Evolutionary conservation across 2,329 filamentous ascomycete species (phyloP).

Genomic region (Trichoderma atrobrunneum): DNA sequence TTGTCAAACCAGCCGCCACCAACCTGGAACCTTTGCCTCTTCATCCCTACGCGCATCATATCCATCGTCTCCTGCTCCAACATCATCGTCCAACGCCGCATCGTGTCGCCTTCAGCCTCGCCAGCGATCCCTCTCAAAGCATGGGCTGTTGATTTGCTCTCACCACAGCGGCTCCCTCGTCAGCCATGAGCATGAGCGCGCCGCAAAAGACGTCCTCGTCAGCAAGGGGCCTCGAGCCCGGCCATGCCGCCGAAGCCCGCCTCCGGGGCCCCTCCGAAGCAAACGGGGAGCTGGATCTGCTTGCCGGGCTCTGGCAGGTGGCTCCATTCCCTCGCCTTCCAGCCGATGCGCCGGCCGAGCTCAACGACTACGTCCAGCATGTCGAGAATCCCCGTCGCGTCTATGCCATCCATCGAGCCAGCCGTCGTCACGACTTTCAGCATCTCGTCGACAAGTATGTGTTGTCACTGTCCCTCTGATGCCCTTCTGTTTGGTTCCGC

Average conservation of each 20-base stretch:
- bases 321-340: constrained; percentile 59
- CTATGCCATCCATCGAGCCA: constrained; percentile 59
- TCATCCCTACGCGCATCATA: not conserved
- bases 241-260: constrained; percentile 13
- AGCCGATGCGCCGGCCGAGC: constrained; percentile 56
- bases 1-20: constrained; percentile 8
- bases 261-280: constrained; percentile 24
- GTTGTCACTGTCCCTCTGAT: constrained; percentile 23
- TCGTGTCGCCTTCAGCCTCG: not conserved
- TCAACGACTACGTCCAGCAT: constrained; percentile 54
- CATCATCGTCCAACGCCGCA: not conserved
- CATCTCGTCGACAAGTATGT: constrained; percentile 62
- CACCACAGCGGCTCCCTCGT: constrained; percentile 14
- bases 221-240: constrained; percentile 17
- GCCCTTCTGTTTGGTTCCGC: not conserved
- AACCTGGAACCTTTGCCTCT: not conserved
- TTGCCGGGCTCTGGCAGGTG: constrained; percentile 60
- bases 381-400: constrained; percentile 61
- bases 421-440: constrained; percentile 63
- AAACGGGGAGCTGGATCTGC: constrained; percentile 45
- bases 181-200: constrained; percentile 26
- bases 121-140: not conserved
- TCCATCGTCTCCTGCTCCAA: not conserved
- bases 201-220: constrained; percentile 20
- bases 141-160: constrained; percentile 14